Evolutionary conservation across 2,329 filamentous ascomycete genomes (phyloP), one percentile per base, ranked within the genome.

Genomic region (Calonectria pteridis): DNA sequence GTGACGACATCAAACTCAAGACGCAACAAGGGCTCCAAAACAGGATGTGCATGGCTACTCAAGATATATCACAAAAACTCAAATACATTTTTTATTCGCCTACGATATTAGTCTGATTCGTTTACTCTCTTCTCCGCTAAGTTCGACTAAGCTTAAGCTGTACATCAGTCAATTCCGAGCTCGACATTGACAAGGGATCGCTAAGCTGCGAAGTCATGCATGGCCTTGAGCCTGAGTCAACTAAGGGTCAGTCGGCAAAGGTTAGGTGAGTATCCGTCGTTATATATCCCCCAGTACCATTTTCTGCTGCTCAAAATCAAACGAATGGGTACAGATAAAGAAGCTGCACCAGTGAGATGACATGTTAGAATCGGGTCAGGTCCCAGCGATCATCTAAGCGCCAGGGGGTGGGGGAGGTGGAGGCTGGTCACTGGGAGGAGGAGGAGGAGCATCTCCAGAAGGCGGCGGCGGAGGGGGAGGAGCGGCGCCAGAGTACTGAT

Each of bases 361-460:
- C 65, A 64, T 58, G 70, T 67, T 72, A 72, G 64, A 23, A 66
- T 63, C 63, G 37, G 51, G 43, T 43, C 63, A 63, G 43, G 16
- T 26, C 62, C 58, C 49, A 26, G 50, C 31, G 23, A 64, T 64
- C 59, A 65, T 33, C 83, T 83, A 89, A 76, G 87, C 87, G 78
- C 87, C 87, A 72, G 87, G 87, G 76, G 91, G 91, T 67, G 91
- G 91, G 71, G 91, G 92, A 29, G 93, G 92, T 20, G 92, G 91
- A 76, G 92, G 89, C 76, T 91, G 91, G 76, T 88, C 87, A 69
- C 89, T 89, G 70, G 91, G 91, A 77, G 92, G 92, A 26, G 93
- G 92, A 46, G 92, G 91, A 71, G 92, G 91, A 65, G 88, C 82
- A 53, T 85, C 84, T 51, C 84, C 83, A 74, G 90, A 89, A 29